Base-by-base conservation (phyloP, 2,329 filamentous ascomycete species). In the Lachnellula subtilissima region DNA sequence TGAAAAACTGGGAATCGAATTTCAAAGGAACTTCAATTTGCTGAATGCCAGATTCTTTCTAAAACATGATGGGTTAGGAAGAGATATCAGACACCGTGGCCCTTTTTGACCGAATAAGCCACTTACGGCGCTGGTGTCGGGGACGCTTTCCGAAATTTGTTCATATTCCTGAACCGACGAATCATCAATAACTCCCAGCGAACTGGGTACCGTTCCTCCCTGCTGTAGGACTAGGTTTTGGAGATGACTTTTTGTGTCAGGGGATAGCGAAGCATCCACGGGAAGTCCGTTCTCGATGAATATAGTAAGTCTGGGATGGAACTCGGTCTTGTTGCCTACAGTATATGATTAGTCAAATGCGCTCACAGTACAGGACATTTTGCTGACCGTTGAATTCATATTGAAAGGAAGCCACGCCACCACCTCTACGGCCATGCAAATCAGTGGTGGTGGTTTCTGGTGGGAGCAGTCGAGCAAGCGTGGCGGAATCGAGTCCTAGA, bases 1-100 rank as follows among this genome's bases (percentile, higher is more conserved):
- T 79, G 70, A 96, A 95, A 71, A 96, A 96, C 67, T 91, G 83
- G 19, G 80, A 79, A 66, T 94, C 90, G 23, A 89, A 89, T 2
- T 83, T 83, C 2, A 96, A 75, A 17, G 89, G 87, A 6, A 96
- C 81, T 68, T 92, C 86, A n/a, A 95, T 76, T 56, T 71, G 72
- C 23, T 74, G 71, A 61, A 76, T 61, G 17, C 42, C 37, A 19
- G 54, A 32, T 25, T 19, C 32, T 39, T 50, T 37, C 52, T 48
- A 43, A 22, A 22, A 28, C 12, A 52, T 40, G 12, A 53, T 40
- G 14, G 46, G 23, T 54, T 9, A 32, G 9, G 3, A 32, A 32
- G 9, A 32, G 9, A 9, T 12, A 9, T 32, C 1, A 32, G 28
- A 32, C 12, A 32, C 28, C 28, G 28, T 32, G 28, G 28, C 28